A percentile compares a stretch with the other conserved stretches of the same genome.
Conservation (phyloP, 768 basidiomycete species). For the Russula virescens region DNA sequence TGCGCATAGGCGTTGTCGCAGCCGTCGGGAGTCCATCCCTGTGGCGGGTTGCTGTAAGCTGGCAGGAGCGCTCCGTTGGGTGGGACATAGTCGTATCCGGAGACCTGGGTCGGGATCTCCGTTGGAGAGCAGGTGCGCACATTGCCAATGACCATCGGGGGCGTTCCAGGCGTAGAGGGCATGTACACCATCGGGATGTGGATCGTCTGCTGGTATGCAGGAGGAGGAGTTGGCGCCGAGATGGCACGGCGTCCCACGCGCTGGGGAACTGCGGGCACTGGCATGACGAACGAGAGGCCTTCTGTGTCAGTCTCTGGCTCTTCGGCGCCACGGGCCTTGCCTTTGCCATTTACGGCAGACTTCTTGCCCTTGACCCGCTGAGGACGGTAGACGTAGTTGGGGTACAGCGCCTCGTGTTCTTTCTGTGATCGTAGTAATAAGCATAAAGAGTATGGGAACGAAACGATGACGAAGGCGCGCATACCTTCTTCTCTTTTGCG, state of each 20-base stretch:
- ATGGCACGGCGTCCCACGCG: slow-evolving; percentile 39
- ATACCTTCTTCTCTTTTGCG: slow-evolving; percentile 74
- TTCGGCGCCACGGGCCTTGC: slow-evolving; percentile 42
- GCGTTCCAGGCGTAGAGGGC: slow-evolving; percentile 62
- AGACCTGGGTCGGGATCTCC: slow-evolving; percentile 35
- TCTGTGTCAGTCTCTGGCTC: slow-evolving; percentile 21
- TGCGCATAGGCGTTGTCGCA: slow-evolving; percentile 9
- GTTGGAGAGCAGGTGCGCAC: slow-evolving; percentile 39
- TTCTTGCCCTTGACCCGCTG: slow-evolving; percentile 56
- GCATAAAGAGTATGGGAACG: slow-evolving; percentile 23
- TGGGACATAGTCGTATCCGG: slow-evolving; percentile 49
- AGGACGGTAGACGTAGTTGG: slow-evolving; percentile 74
- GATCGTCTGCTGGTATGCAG: slow-evolving; percentile 63
- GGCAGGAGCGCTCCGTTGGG: slow-evolving; percentile 32
- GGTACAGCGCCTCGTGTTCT: slow-evolving; percentile 71
- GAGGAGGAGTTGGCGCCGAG: slow-evolving; percentile 61
- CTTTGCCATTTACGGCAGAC: slow-evolving; percentile 45
- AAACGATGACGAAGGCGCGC: slow-evolving; percentile 40
- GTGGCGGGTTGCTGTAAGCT: slow-evolving; percentile 12
- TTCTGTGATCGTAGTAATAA: slow-evolving; percentile 66
- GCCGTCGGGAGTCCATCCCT: slow-evolving; percentile 19
- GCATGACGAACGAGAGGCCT: slow-evolving; percentile 43
- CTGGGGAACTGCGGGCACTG: slow-evolving; percentile 29
- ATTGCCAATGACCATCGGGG: slow-evolving; percentile 52
- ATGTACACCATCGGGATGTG: slow-evolving; percentile 58